Base-by-base conservation (phyloP, 148 eudicot genomes). In the Vaccinium vitisidaea region DNA sequence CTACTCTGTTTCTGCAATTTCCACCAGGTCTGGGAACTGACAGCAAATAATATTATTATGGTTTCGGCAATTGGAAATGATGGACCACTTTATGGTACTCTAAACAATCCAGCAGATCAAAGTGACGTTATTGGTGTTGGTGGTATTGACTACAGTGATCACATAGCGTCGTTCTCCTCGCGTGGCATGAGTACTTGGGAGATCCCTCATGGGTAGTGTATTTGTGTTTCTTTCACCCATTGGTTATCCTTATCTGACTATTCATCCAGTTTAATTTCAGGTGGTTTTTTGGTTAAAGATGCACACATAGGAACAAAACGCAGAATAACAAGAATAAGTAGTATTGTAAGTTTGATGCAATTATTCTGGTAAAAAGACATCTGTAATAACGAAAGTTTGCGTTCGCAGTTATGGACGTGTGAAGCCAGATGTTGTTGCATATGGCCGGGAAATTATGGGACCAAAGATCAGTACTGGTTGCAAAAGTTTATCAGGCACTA, bases 141-240 rank as follows among this genome's bases (percentile, higher is more conserved):
- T 83, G 99, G 98, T 49, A 97, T 97, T 87, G 99, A 97, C 88
- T 95, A 97, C 85, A 95, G 88, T 85, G 98, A 97, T 87, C 97
- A 93, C 87, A 95, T 97, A 87, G 99, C 99, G 63, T 92, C 99
- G 32, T 97, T 97, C 89, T 97, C 99, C 84, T 97, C 99, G 58
- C 99, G 99, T 84, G 99, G 99, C 90, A 97, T 97, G 99, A 97
- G 98, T 88, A 97, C 98, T 52, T 97, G 99, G 99, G 99, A 97
- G 89, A 90, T 97, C 87, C 99, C 99, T 86, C 99, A 97, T 82
- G 99, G 99, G 99, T 97, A 95, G 79, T 55, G 77, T 55, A 25
- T 85, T 71, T 67, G 11, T 27, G 46, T 84, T 83, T 55, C 8
- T 67, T 46, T 80, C 74, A 54, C 30, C 49, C 46, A 7, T 36